phyloP scores from a whole-genome alignment of 1,139 yeast species.

The Blastobotrys arbuscula region DNA sequence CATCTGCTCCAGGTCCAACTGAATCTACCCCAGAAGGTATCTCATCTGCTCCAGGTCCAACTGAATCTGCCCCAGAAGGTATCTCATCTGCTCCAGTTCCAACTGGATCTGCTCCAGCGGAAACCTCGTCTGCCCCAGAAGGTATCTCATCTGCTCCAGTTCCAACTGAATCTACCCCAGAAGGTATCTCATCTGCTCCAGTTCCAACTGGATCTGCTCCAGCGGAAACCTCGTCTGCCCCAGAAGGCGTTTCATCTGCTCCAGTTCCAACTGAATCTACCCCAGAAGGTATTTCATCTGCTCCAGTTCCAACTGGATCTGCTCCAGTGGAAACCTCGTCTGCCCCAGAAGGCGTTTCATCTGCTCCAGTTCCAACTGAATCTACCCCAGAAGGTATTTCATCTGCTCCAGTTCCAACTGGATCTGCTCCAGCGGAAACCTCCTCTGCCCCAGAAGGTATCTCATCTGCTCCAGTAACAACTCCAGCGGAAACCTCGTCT shows the following conservation, averaged over 20 bases:
- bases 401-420: neutral
- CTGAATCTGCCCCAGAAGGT: neutral
- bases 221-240: neutral
- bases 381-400: neutral
- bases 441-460: neutral
- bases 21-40: constrained; percentile 4
- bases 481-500: neutral
- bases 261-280: neutral
- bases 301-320: neutral
- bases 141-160: neutral
- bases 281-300: neutral
- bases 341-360: neutral
- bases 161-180: constrained; percentile 6
- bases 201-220: constrained; percentile 7
- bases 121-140: neutral
- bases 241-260: neutral
- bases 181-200: constrained; percentile 1
- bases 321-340: neutral
- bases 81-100: neutral
- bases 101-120: neutral
- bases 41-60: constrained; percentile 6
- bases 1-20: too few relatives aligned
- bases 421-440: neutral
- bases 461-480: neutral
- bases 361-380: neutral